These are phyloP conservation scores for Wickerhamomyces strasburgensis DNA, from an alignment of 805 yeast species.

Conservation along the genomic window DNA sequence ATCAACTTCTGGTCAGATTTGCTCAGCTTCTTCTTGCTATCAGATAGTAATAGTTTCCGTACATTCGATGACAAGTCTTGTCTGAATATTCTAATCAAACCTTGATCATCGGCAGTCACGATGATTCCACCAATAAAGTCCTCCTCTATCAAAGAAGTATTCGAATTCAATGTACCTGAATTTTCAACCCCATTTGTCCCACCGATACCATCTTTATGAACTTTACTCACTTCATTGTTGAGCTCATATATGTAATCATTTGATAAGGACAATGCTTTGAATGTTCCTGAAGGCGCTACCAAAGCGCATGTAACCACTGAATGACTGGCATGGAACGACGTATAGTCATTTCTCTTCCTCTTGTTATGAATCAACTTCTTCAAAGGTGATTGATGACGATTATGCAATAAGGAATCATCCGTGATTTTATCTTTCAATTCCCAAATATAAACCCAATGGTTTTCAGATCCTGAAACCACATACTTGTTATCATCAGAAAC, in stretches of 20 bases:
- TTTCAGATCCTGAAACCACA: slow-evolving; percentile 79
- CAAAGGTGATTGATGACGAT: slow-evolving; percentile 1
- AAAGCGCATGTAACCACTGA: slow-evolving; percentile 68
- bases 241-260: slow-evolving; percentile 78
- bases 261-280: slow-evolving; percentile 59
- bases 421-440: slow-evolving; percentile 25
- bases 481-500: slow-evolving; percentile 51
- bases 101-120: slow-evolving; percentile 71
- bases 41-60: slow-evolving; percentile 32
- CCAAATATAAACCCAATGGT: slow-evolving; percentile 87
- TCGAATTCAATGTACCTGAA: slow-evolving; percentile 6
- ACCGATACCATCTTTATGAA: slow-evolving; percentile 2
- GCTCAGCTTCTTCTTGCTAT: slow-evolving; percentile 6
- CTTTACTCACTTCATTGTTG: slow-evolving; percentile 24
- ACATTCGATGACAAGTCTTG: slow-evolving; percentile 62
- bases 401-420: neutral
- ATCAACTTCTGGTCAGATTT: slow-evolving; percentile 1
- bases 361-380: slow-evolving; percentile 16
- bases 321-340: slow-evolving; percentile 74
- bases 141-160: slow-evolving; percentile 22
- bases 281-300: slow-evolving; percentile 71
- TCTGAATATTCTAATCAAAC: slow-evolving; percentile 71
- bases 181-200: slow-evolving; percentile 7
- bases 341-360: slow-evolving; percentile 53
- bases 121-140: slow-evolving; percentile 44